A percentile compares a stretch with the other conserved stretches of the same genome.
These are phyloP conservation scores for Climacium dendroides DNA, from an alignment of 225 moss, liverwort and hornwort genomes.

Conservation along the genomic window DNA sequence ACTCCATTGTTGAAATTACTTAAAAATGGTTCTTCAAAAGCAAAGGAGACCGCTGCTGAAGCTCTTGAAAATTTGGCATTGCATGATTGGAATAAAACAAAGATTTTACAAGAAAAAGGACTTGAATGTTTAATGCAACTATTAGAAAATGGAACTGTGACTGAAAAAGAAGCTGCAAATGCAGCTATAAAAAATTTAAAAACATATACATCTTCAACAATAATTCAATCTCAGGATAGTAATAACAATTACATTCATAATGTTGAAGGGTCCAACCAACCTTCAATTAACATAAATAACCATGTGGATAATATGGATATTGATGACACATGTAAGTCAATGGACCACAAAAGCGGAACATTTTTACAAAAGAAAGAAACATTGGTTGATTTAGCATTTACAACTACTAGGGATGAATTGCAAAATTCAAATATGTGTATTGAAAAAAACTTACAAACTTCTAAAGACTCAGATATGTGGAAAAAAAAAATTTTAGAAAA, in stretches of 20 bases:
- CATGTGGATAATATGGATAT: neutral
- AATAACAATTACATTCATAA: neutral
- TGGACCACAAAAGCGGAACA: neutral
- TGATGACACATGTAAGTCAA: neutral
- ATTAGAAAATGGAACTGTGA: slow-evolving; percentile 2
- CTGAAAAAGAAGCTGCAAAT: slow-evolving; percentile 16
- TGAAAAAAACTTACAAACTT: neutral
- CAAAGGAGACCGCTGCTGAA: slow-evolving; percentile 36
- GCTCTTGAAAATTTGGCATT: slow-evolving; percentile 50
- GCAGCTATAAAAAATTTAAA: slow-evolving; percentile 13
- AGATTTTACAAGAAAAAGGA: slow-evolving; percentile 46
- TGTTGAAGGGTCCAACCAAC: neutral
- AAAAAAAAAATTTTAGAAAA: neutral
- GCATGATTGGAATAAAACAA: slow-evolving; percentile 38
- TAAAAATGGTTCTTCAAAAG: slow-evolving; percentile 46
- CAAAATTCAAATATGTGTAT: neutral
- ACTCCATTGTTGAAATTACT: slow-evolving; percentile 32
- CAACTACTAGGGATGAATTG: neutral
- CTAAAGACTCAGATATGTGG: neutral
- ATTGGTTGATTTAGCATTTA: neutral
- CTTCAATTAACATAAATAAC: neutral
- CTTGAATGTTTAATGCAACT: slow-evolving; percentile 29
- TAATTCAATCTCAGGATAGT: neutral
- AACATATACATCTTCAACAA: neutral
- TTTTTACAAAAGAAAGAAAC: neutral